Evolutionary conservation across 2,329 filamentous ascomycete genomes (phyloP).

Genomic region (Hymenoscyphus albidus): DNA sequence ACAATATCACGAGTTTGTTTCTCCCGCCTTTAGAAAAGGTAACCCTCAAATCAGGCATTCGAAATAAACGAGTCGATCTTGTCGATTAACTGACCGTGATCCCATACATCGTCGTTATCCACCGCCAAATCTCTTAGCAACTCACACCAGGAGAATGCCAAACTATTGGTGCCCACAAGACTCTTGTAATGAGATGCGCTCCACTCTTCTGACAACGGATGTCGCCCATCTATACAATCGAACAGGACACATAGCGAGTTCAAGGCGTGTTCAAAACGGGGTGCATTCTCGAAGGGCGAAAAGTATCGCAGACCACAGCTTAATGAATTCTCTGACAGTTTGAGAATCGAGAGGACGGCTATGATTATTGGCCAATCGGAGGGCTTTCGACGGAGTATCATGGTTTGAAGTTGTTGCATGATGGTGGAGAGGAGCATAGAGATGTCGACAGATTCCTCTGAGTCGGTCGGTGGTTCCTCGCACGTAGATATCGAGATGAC

Average conservation of each 20-base stretch:
- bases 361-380: not conserved
- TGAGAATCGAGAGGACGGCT: not conserved
- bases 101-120: not conserved
- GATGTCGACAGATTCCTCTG: not conserved
- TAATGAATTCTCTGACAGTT: not conserved
- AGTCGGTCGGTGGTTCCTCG: not conserved
- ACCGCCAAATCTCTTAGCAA: not conserved
- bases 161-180: not conserved
- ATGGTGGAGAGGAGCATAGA: not conserved
- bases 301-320: not conserved
- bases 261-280: not conserved
- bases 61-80: not conserved
- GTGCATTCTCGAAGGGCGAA: not conserved
- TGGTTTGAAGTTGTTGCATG: not conserved
- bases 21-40: no score
- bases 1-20: no score
- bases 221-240: not conserved
- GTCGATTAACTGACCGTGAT: not conserved
- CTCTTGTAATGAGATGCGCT: not conserved
- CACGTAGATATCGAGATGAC: not conserved
- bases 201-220: not conserved
- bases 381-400: not conserved
- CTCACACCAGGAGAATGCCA: not conserved
- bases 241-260: not conserved
- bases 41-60: not conserved